Evolutionary conservation across 176 grass and related monocot species (phyloP).

Genomic region (Raddia guianensis): DNA sequence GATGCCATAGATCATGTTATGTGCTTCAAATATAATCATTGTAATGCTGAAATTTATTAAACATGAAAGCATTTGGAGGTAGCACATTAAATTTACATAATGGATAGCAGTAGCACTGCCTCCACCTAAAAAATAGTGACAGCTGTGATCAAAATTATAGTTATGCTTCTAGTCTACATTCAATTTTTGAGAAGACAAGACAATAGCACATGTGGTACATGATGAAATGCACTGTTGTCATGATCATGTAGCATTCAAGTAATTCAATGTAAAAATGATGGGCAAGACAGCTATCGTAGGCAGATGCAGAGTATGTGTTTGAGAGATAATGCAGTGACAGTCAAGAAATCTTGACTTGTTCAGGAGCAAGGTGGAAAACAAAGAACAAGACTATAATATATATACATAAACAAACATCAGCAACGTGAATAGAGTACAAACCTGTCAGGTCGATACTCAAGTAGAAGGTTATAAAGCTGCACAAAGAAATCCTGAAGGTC

Average conservation of each 20-base stretch:
- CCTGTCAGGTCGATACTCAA: slow-evolving; percentile 94
- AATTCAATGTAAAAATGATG: slow-evolving; percentile 3
- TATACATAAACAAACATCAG: slow-evolving; percentile 1
- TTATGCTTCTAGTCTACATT: slow-evolving; percentile 13
- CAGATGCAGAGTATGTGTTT: background rate
- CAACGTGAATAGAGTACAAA: slow-evolving; percentile 25
- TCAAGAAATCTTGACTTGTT: slow-evolving; percentile 1
- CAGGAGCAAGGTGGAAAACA: slow-evolving; percentile 1
- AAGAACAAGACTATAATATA: background rate
- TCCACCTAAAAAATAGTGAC: background rate
- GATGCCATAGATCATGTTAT: slow-evolving; percentile 20
- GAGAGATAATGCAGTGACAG: background rate
- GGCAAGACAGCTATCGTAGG: background rate
- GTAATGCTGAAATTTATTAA: slow-evolving; percentile 11
- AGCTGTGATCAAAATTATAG: background rate
- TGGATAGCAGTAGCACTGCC: background rate
- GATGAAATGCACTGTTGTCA: slow-evolving; percentile 4
- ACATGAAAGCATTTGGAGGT: background rate
- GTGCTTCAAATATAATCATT: background rate
- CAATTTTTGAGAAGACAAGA: background rate
- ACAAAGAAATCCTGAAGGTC: slow-evolving; percentile 93
- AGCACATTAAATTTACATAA: slow-evolving; percentile 1
- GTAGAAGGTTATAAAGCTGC: slow-evolving; percentile 84
- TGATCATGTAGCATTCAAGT: background rate
- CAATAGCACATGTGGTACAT: background rate